Percentiles rank a stretch among this genome's conserved stretches.
These are phyloP conservation scores for Capsicum rhomboideum DNA, from an alignment of 257 asterid genomes.

Conservation along the genomic window DNA sequence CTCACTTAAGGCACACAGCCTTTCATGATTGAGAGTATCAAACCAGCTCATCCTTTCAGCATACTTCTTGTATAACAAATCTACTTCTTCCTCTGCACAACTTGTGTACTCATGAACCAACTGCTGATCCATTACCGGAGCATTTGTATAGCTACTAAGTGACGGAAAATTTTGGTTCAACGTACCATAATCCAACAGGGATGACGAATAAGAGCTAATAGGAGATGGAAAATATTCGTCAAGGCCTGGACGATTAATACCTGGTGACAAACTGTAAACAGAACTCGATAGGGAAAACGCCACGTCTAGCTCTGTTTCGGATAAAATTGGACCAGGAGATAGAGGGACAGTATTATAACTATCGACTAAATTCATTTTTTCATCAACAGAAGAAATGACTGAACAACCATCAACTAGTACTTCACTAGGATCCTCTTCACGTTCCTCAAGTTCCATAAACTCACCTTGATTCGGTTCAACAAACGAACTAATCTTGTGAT, in stretches of 20 bases:
- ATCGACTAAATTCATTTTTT: neutral
- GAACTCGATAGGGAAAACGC: neutral
- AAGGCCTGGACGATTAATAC: neutral
- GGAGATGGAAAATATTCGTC: neutral
- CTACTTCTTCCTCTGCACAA: constrained; percentile 5
- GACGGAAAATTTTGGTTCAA: neutral
- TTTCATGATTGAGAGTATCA: constrained; percentile 42
- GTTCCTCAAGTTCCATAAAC: neutral
- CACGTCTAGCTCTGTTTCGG: neutral
- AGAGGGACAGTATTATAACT: neutral
- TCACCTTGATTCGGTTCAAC: neutral
- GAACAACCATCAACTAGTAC: neutral
- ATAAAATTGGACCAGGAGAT: neutral
- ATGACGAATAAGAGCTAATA: neutral
- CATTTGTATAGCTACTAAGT: neutral
- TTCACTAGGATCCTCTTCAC: neutral
- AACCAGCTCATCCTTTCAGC: constrained; percentile 50
- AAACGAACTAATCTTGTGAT: neutral
- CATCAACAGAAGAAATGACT: neutral
- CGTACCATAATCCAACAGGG: neutral
- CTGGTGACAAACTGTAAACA: neutral
- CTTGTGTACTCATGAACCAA: neutral
- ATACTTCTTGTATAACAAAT: constrained; percentile 27
- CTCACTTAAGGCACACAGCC: constrained; percentile 41
- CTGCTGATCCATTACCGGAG: neutral